Evolutionary conservation across 2,329 filamentous ascomycete genomes (phyloP), one percentile per base, ranked within the genome.

Genomic region (Fusarium nelsonii): DNA sequence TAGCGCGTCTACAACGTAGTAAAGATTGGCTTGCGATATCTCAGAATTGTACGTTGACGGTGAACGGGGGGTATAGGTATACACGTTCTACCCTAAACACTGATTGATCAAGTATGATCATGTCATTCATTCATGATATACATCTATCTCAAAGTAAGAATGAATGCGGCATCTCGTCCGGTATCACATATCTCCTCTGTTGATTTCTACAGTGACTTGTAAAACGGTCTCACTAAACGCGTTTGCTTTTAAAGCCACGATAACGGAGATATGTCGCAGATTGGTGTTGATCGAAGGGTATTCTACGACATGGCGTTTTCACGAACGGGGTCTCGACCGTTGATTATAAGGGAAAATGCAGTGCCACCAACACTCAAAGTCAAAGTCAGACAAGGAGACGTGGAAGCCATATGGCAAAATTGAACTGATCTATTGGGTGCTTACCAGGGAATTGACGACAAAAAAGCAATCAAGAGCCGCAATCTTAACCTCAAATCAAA

Each of bases 161-260:
- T 45, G 43, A 58, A 63, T 49, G 18, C 36, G 56, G 66, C 36
- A 50, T 37, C 18, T 63, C 36, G 39, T 51, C 66, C 66, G 65
- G 28, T 15, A 48, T 63, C 63, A 52, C 57, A 63, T 63, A 52
- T 40, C 18, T 44, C 45, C 33, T 8, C 15, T 43, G 18, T 45
- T 23, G n/a, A 48, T 48, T 46, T 40, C 45, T 28, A 39, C 20
- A 26, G 53, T 49, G 34, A 53, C 10, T 18, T 44, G 20, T 51
- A 40, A 45, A 63, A 46, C 43, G 28, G 48, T 30, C 43, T 43
- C n/a, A 26, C n/a, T 23, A 49, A 36, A 46, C 12, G 41, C 30
- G 34, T 18, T 58, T 33, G 28, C 15, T 18, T 45, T 28, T 39
- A 58, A 63, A 68, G 64, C 58, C 65, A 65, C 65, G 15, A 61